Evolutionary conservation across 192 early-diverging fungal genomes (phyloP), one percentile per base, ranked within the genome.

Genomic region (Lobosporangium transversale): DNA sequence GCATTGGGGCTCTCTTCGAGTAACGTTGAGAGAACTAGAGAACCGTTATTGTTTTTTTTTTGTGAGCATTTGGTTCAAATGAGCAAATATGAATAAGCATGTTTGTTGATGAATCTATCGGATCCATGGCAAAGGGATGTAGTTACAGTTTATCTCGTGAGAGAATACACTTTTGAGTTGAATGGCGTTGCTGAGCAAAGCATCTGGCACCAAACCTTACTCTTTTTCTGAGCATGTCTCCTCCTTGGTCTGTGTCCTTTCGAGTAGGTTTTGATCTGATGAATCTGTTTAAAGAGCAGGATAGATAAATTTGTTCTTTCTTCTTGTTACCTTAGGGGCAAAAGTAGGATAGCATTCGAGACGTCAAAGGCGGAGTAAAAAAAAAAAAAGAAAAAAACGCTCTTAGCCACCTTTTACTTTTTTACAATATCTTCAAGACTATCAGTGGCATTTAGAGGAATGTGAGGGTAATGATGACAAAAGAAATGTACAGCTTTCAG

Each of bases 101-200:
- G 8, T 10, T 10, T 40, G 37, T 40, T n/a, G n/a, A n/a, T n/a
- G n/a, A n/a, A n/a, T n/a, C n/a, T n/a, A n/a, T n/a, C n/a, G n/a
- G n/a, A n/a, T n/a, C n/a, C n/a, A n/a, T n/a, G n/a, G n/a, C n/a
- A n/a, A n/a, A n/a, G n/a, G n/a, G n/a, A n/a, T n/a, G n/a, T n/a
- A n/a, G n/a, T n/a, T n/a, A n/a, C n/a, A n/a, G n/a, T n/a, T n/a
- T 54, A 57, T 57, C 54, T 58, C 40, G 40, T 58, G 56, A 58
- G 56, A 58, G n/a, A n/a, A n/a, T n/a, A n/a, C n/a, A n/a, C n/a
- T n/a, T n/a, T n/a, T n/a, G n/a, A n/a, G n/a, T n/a, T n/a, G n/a
- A n/a, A n/a, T n/a, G n/a, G n/a, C n/a, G n/a, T n/a, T n/a, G n/a
- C n/a, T n/a, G n/a, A n/a, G n/a, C n/a, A n/a, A n/a, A n/a, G n/a